Percentiles rank a stretch among this genome's conserved stretches.
Evolutionary conservation across 148 eudicot genomes (phyloP).

Genomic region (Amaranthus cruentus): DNA sequence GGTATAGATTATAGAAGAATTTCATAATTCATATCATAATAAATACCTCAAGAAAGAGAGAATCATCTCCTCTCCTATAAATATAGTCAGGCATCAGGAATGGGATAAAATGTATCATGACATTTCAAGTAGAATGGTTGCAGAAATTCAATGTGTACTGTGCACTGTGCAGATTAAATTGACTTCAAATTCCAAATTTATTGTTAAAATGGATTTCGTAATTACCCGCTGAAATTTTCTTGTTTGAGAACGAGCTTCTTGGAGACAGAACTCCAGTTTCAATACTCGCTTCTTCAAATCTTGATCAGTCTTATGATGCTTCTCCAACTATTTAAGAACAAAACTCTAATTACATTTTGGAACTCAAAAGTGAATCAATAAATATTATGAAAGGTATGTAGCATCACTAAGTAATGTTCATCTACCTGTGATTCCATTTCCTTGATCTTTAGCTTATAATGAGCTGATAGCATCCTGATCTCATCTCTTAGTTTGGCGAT

Average conservation of each 20-base stretch:
- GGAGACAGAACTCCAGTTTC: constrained; percentile 92
- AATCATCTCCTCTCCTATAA: neutral
- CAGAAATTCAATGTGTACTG: neutral
- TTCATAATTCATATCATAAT: too few species aligned
- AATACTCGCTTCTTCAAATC: constrained; percentile 86
- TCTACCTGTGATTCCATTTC: constrained; percentile 84
- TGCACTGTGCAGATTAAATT: neutral
- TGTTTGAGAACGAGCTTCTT: constrained; percentile 93
- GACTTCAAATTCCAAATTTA: neutral
- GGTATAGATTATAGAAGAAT: neutral
- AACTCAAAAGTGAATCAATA: neutral
- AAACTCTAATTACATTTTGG: neutral
- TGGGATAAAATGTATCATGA: neutral
- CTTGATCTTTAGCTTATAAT: constrained; percentile 82
- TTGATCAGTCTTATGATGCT: constrained; percentile 75
- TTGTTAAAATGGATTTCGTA: neutral
- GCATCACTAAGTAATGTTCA: constrained; percentile 1
- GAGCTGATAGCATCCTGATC: constrained; percentile 67
- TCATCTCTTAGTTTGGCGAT: constrained; percentile 70
- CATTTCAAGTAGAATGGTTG: neutral
- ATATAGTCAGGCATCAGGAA: neutral
- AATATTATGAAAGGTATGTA: neutral
- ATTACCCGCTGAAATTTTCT: constrained; percentile 91
- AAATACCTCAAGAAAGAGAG: neutral
- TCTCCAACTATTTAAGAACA: constrained; percentile 56